Conservation (phyloP, 148 eudicot genomes). For the Vaccinium darrowii region DNA sequence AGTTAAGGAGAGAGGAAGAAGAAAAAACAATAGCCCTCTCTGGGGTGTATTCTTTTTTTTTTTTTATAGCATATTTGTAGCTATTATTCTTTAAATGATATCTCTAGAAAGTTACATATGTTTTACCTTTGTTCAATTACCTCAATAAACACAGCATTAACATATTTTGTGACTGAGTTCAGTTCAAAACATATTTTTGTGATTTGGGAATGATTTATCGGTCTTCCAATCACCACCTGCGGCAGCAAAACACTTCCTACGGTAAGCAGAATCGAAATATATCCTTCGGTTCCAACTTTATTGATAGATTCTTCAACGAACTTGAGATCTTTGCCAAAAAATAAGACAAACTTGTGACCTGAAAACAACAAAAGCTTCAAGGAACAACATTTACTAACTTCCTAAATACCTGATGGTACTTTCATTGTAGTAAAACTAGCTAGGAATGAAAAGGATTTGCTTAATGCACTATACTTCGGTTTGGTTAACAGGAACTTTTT, state of each 20-base stretch:
- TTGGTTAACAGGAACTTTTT: too few species aligned
- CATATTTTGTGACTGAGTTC: not conserved
- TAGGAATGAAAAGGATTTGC: too few species aligned
- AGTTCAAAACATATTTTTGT: not conserved
- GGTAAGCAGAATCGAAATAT: not conserved
- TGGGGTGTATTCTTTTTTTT: not conserved
- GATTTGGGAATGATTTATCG: not conserved
- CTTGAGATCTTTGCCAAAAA: not conserved
- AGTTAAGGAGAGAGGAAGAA: conserved; percentile 7
- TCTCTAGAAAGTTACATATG: not conserved
- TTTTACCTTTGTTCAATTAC: not conserved
- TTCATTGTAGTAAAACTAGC: not conserved
- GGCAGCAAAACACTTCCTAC: not conserved
- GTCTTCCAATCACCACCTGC: not conserved
- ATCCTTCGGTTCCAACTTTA: too few species aligned
- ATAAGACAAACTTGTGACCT: not conserved
- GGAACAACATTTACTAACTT: too few species aligned
- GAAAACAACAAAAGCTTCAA: not conserved
- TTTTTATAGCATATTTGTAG: not conserved
- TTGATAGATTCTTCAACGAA: not conserved
- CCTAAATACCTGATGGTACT: not conserved
- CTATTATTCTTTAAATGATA: not conserved
- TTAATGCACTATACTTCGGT: not conserved
- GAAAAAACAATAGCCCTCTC: not conserved
- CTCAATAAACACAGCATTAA: not conserved